Percentiles rank a stretch among this genome's conserved stretches.
phyloP scores from a whole-genome alignment of 2,329 filamentous ascomycete species.

The Ascochyta rabiei region DNA sequence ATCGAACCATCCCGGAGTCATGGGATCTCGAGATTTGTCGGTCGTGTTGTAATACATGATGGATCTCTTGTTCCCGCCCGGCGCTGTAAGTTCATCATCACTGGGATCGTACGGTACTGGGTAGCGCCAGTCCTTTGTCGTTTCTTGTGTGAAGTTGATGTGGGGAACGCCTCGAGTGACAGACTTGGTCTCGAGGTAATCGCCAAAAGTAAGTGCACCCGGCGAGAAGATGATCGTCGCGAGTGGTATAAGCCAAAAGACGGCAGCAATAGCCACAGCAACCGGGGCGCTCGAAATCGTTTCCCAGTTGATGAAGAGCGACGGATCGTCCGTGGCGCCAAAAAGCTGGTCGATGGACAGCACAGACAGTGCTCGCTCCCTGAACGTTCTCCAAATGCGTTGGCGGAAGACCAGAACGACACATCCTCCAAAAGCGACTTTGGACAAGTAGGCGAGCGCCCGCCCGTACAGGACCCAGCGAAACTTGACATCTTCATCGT shows the following conservation, averaged over 20 bases:
- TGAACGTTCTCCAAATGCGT: conserved; percentile 45
- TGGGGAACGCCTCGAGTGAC: conserved; percentile 28
- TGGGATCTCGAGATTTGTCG: conserved; percentile 17
- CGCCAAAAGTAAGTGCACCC: conserved; percentile 47
- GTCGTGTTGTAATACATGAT: conserved; percentile 47
- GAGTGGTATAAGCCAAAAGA: conserved; percentile 45
- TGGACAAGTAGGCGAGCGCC: conserved; percentile 43
- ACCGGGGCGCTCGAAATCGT: conserved; percentile 36
- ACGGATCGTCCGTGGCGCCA: conserved; percentile 42
- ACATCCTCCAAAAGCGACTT: conserved; percentile 43
- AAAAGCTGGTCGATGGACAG: conserved; percentile 47
- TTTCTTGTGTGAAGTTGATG: conserved; percentile 42
- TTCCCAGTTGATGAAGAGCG: conserved; percentile 43
- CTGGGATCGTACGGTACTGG: conserved; percentile 20
- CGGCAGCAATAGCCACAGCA: conserved; percentile 33
- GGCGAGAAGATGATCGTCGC: conserved; percentile 49
- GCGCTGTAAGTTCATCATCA: conserved; percentile 21
- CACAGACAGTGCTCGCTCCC: conserved; percentile 39
- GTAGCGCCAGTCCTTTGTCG: conserved; percentile 37
- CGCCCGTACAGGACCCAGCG: conserved; percentile 43
- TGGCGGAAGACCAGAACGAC: conserved; percentile 43
- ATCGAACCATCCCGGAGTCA: conserved; percentile 36
- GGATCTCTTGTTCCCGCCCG: conserved; percentile 34
- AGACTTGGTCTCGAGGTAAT: conserved; percentile 24
- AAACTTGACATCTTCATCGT: conserved; percentile 39